These are phyloP conservation scores for Hericium erinaceus DNA, from an alignment of 768 basidiomycete species.

Conservation along the genomic window DNA sequence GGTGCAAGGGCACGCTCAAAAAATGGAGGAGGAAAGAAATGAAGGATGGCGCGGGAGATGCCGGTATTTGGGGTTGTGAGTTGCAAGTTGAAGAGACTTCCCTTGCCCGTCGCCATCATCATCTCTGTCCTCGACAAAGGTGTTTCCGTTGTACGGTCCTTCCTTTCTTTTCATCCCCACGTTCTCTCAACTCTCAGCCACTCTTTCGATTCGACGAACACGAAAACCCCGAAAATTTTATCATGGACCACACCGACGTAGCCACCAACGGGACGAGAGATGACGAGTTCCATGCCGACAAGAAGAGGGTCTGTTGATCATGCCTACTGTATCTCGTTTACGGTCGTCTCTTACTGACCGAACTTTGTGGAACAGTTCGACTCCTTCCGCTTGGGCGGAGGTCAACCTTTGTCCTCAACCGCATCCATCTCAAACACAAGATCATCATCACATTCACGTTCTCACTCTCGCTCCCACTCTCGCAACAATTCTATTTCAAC, in stretches of 20 bases:
- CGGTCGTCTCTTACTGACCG: neutral
- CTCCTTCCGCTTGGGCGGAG: slow-evolving; percentile 58
- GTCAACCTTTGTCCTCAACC: slow-evolving; percentile 22
- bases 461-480: slow-evolving; percentile 64
- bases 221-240: slow-evolving; percentile 16
- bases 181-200: slow-evolving; percentile 25
- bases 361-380: slow-evolving; percentile 41
- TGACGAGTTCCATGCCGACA: slow-evolving; percentile 28
- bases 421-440: slow-evolving; percentile 27
- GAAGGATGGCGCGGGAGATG: neutral
- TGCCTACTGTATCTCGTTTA: neutral
- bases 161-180: slow-evolving; percentile 27
- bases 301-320: slow-evolving; percentile 29
- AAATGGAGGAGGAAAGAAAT: neutral
- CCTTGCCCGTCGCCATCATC: slow-evolving; percentile 22
- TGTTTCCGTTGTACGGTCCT: slow-evolving; percentile 22
- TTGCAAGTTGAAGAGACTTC: slow-evolving; percentile 12
- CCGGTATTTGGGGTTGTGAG: slow-evolving; percentile 19
- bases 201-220: slow-evolving; percentile 24
- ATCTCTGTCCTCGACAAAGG: slow-evolving; percentile 12
- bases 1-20: neutral
- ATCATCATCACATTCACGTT: slow-evolving; percentile 51
- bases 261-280: slow-evolving; percentile 21
- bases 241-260: slow-evolving; percentile 31
- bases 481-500: slow-evolving; percentile 48